These are phyloP conservation scores for Centella asiatica DNA, from an alignment of 129 eudicot genomes.

Conservation along the genomic window DNA sequence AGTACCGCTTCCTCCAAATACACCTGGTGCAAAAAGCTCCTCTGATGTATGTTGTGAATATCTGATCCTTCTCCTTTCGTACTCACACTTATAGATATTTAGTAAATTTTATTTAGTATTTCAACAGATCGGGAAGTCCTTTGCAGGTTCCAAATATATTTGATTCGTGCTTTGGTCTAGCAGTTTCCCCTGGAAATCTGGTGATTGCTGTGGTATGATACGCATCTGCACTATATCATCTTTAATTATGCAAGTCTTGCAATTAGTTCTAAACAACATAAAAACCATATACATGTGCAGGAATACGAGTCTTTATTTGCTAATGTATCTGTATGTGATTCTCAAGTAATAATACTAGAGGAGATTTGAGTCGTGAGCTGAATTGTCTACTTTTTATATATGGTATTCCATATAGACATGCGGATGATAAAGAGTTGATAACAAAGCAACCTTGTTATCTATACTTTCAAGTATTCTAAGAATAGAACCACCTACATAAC, in stretches of 20 bases:
- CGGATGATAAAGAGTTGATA: neutral
- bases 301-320: neutral
- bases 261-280: neutral
- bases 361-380: neutral
- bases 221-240: neutral
- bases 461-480: no score
- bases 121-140: slow-evolving; percentile 7
- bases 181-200: slow-evolving; percentile 84
- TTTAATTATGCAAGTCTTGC: neutral
- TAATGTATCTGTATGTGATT: neutral
- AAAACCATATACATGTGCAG: neutral
- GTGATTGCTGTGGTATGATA: slow-evolving; percentile 71
- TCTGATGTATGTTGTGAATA: slow-evolving; percentile 49
- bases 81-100: no score
- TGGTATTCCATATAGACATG: neutral
- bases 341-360: neutral
- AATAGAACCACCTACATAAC: no score
- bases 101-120: neutral
- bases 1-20: slow-evolving; percentile 65
- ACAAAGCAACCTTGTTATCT: no score
- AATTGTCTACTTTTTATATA: neutral
- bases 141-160: slow-evolving; percentile 66
- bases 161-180: slow-evolving; percentile 80
- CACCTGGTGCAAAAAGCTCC: slow-evolving; percentile 56
- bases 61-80: neutral